Evolutionary conservation across 2,329 filamentous ascomycete genomes (phyloP), one percentile per base, ranked within the genome.

Genomic region (Diplodia intermedia): DNA sequence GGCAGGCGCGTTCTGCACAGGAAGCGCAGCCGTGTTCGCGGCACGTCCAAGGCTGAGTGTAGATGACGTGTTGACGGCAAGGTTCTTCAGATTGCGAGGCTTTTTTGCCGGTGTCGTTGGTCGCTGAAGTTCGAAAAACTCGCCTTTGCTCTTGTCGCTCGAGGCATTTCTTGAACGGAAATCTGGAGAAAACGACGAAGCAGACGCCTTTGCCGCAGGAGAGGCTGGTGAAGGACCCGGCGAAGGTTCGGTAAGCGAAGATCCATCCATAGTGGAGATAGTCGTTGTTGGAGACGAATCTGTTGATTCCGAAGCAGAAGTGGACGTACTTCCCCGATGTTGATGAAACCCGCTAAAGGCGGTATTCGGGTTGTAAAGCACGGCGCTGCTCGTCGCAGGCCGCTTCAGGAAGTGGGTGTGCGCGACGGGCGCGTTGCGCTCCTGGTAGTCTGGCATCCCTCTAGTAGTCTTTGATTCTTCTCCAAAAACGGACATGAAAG

Each of bases 221-320:
- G 95, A 97, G 79, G 97, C 94, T 9, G 94, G 94, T 1, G 94
- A 97, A 6, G 26, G 94, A 93, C 91, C 94, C 3, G 95, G 93
- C 5, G 94, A 97, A 8, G 92, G 90, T 74, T 98, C 94, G 36
- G 94, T 94, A 60, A 95, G 85, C 36, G 93, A 92, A 9, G 93
- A 94, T 5, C 94, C 96, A 80, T 97, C 94, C 71, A 94, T 92
- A 23, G 93, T 97, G 6, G 93, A 97, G 61, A 95, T 87, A 2
- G 94, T 97, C 3, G 94, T 97, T 8, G 94, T 98, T 1, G 95
- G 95, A 9, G 94, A 98, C 26, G 94, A 97, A 75, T 97, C 94
- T 52, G 92, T 92, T 1, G 95, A 98, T 71, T 92, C 92, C 18
- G 91, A 92, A 66, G 86, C 86, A 71, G 91, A 90, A 2, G 91